Evolutionary conservation across 352 stramenopile species (phyloP), one percentile per base, ranked within the genome.

Genomic region (Phytopythium oedochilum): DNA sequence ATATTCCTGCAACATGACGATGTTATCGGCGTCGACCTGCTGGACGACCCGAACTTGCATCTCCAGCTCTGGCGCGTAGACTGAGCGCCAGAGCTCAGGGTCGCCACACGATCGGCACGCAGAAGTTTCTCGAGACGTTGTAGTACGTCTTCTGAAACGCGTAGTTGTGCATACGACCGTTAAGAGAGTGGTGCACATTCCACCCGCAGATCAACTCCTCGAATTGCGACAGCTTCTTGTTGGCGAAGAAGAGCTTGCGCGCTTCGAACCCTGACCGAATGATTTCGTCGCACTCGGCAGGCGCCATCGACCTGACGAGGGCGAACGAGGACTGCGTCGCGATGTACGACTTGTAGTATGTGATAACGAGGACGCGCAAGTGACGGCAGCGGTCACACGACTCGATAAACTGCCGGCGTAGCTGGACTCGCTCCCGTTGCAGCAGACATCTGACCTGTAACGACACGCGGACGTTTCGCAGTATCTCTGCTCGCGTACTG

Each of bases 31-130:
- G 26, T 51, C 45, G 26, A 51, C 28, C 7, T 20, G 5, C 8
- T 51, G 45, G 31, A 51, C 45, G 20, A 51, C 18, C 7, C 45
- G 45, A 18, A 51, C 26, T 23, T 51, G 45, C 45, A 51, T 51
- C 45, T 51, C 26, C 4, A 51, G 45, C 14, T 26, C 23, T 3
- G 45, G 17, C 17, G 26, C 14, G 26, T 28, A 51, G 23, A 51
- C 7, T 17, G 45, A 32, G 26, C 45, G n/a, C 26, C 17, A 17
- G 45, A 51, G 45, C 2, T 51, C 17, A 15, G 45, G 45, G 28
- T 17, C 45, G 28, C 45, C 45, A 51, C 25, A 35, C 11, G 6
- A 51, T 39, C 3, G 45, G 26, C 0, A 17, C 26, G 45, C 5
- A 23, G 17, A 28, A 51, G 45, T 51, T 28, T 10, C 3, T 15